These are phyloP conservation scores for Capsicum pubescens DNA, from an alignment of 257 asterid species.

Conservation along the genomic window DNA sequence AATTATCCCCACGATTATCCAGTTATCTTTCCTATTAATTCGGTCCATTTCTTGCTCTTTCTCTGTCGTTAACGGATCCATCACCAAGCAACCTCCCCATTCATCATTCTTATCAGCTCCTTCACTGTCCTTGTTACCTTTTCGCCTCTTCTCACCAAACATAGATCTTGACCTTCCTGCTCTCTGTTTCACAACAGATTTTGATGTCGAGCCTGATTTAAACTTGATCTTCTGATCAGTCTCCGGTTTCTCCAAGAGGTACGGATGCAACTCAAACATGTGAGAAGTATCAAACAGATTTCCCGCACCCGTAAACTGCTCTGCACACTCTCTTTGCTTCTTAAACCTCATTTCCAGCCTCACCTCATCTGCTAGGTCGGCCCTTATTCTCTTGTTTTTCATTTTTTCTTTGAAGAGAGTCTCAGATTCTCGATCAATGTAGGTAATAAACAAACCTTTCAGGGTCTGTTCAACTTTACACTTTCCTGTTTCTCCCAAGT, in stretches of 20 bases:
- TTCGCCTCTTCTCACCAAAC: constrained; percentile 58
- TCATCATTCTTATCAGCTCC: constrained; percentile 27
- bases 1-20: constrained; percentile 83
- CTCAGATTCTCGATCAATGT: constrained; percentile 89
- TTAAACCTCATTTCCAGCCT: constrained; percentile 81
- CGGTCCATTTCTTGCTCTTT: constrained; percentile 81
- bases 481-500: constrained; percentile 81
- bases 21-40: constrained; percentile 86
- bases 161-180: constrained; percentile 53
- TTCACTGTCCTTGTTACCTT: constrained; percentile 43
- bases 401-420: constrained; percentile 85
- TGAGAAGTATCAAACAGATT: constrained; percentile 37
- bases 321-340: constrained; percentile 91
- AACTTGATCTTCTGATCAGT: constrained; percentile 64
- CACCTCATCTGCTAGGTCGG: constrained; percentile 89
- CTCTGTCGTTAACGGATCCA: constrained; percentile 89
- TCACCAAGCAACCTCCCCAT: constrained; percentile 49
- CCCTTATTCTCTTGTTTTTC: constrained; percentile 84
- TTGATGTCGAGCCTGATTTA: constrained; percentile 59
- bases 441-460: constrained; percentile 94
- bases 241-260: constrained; percentile 55
- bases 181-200: constrained; percentile 45
- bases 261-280: constrained; percentile 43
- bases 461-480: constrained; percentile 91
- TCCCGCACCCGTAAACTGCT: constrained; percentile 48